Conservation (phyloP, 768 basidiomycete genomes). For the Phaffia tasmanica region DNA sequence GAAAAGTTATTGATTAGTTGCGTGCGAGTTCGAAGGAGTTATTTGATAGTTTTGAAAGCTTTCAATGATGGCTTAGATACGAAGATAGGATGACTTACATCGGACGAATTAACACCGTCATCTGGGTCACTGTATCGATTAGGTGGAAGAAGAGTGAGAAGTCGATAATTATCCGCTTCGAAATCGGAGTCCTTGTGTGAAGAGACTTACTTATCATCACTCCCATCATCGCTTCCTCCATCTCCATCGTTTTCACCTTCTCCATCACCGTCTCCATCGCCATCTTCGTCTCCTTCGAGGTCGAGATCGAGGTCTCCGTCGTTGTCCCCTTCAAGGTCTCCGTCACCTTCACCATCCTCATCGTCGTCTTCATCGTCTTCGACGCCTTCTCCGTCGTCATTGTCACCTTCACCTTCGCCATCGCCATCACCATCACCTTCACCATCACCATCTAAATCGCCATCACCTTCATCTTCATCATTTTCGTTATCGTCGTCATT, state of each 20-base stretch:
- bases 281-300: slow-evolving; percentile 15
- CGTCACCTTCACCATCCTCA: not conserved
- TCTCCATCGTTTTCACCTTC: slow-evolving; percentile 27
- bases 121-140: not conserved
- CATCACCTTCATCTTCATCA: slow-evolving; percentile 10
- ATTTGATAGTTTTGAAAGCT: slow-evolving; percentile 23
- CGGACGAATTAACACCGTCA: slow-evolving; percentile 24
- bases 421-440: not conserved
- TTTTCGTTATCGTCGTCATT: not conserved
- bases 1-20: slow-evolving; percentile 2
- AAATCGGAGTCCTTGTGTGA: not conserved
- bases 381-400: not conserved
- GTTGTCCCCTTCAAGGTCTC: not conserved
- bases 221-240: slow-evolving; percentile 8
- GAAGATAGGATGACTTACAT: slow-evolving; percentile 22
- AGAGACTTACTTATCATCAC: not conserved
- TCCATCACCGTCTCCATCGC: not conserved
- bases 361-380: not conserved
- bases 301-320: not conserved
- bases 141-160: slow-evolving; percentile 9
- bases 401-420: not conserved
- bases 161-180: not conserved
- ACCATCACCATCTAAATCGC: slow-evolving; percentile 9
- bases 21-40: slow-evolving; percentile 24
- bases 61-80: slow-evolving; percentile 25